Base-by-base conservation (phyloP, 805 yeast species). In the Candida coquimbonensis region DNA sequence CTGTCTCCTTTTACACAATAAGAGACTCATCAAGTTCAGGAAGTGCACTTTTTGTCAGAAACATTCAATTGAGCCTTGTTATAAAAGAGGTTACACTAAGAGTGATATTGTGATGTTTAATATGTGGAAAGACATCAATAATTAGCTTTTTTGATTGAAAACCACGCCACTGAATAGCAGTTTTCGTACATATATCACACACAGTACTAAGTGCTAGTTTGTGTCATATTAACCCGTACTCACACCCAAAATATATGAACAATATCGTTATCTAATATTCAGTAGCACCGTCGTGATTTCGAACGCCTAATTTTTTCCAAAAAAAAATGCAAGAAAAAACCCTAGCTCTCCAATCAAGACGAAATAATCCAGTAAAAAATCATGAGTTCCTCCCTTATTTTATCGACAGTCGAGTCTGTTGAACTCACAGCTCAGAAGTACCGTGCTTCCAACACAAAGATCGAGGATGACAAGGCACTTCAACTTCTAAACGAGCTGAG, bases 401-500 rank as follows among this genome's bases (percentile, higher is more conserved):
- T 44, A 6, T 32, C 48, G 3, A 34, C 53, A 8, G 43, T 29
- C 12, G 31, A 44, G 36, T 48, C 51, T 7, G 54, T 57, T n/a
- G 59, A 57, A 45, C 53, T 44, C 24, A 32, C 37, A 11, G 47
- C 56, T 19, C 57, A 54, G n/a, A 53, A 50, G 32, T 39, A 44
- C 34, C 33, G 54, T 12, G n/a, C 38, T 17, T 47, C 49, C 37
- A 53, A 49, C 39, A 32, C 50, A 1, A 45, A 44, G 9, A 42
- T 56, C 35, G 61, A 57, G 32, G 49, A 53, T 3, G 45, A 44
- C 9, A 40, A 48, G 26, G 49, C 59, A 0, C 29, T 50, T 16
- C 54, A 56, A 40, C 49, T 54, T n/a, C 39, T 50, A 8, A 43
- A 26, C 7, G 65, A 65, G 24, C 62, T 78, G 37, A 68, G 67